phyloP scores from a whole-genome alignment of 2,329 filamentous ascomycete genomes.

The Exophiala dermatitidis region DNA sequence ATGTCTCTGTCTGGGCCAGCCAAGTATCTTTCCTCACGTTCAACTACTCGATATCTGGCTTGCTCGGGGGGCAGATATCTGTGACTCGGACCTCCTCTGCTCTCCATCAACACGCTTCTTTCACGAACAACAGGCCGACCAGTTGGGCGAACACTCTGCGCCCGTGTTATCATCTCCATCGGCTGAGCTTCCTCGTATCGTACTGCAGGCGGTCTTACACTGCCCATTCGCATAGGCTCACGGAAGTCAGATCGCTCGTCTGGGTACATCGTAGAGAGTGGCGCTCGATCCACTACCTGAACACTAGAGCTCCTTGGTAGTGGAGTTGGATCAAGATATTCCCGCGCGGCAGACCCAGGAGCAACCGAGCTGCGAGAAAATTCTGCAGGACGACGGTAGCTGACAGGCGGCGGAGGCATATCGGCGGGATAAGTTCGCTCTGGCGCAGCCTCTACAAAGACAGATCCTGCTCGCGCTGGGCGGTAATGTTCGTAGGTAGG shows the following conservation, averaged over 20 bases:
- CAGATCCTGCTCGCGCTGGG: conserved; percentile 34
- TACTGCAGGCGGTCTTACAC: conserved; percentile 49
- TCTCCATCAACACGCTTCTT: conserved; percentile 34
- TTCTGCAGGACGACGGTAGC: conserved; percentile 38
- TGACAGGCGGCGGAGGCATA: conserved; percentile 38
- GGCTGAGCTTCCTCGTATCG: conserved; percentile 38
- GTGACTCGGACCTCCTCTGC: conserved; percentile 14
- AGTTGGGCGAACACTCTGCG: conserved; percentile 38
- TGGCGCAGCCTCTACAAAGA: conserved; percentile 36
- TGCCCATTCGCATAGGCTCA: conserved; percentile 52
- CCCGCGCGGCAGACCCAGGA: conserved; percentile 7
- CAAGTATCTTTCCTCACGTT: conserved; percentile 21
- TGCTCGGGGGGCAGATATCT: conserved; percentile 22
- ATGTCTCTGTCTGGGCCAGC: conserved; percentile 24
- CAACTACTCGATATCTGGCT: conserved; percentile 23
- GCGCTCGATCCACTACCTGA: conserved; percentile 37
- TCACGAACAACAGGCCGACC: conserved; percentile 40
- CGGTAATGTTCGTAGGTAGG: conserved; percentile 21
- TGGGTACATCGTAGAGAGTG: conserved; percentile 38
- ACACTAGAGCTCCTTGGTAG: conserved; percentile 34
- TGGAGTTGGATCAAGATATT: conserved; percentile 31
- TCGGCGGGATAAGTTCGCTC: conserved; percentile 39
- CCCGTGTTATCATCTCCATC: conserved; percentile 35
- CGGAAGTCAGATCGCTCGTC: conserved; percentile 60
- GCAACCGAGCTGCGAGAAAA: conserved; percentile 29